A percentile compares a stretch with the other conserved stretches of the same genome.
phyloP scores from a whole-genome alignment of 2,329 filamentous ascomycete species.

The Iodosphaeria phyllophila region DNA sequence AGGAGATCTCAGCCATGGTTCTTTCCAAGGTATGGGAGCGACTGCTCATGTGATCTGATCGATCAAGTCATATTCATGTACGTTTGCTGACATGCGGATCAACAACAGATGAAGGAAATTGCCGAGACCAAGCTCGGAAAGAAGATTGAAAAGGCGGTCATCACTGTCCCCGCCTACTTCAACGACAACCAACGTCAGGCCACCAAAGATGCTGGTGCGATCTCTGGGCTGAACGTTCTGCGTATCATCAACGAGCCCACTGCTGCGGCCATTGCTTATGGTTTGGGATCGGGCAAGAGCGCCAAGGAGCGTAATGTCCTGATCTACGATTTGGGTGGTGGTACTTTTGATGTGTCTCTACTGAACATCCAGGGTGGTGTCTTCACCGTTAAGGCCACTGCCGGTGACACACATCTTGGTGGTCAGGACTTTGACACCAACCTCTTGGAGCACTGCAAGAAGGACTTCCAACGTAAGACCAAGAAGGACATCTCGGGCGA shows the following conservation, averaged over 20 bases:
- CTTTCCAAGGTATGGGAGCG: conserved; percentile 82
- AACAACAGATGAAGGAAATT: conserved; percentile 86
- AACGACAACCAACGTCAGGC: conserved; percentile 99
- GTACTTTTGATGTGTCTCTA: conserved; percentile 99
- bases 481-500: conserved; percentile 68
- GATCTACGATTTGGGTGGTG: conserved; percentile 99
- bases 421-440: conserved; percentile 94
- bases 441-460: conserved; percentile 91
- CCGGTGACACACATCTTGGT: conserved; percentile 93
- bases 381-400: conserved; percentile 96
- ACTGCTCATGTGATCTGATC: background rate
- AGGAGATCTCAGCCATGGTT: conserved; percentile 99
- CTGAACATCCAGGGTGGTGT: conserved; percentile 98
- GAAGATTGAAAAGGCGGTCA: conserved; percentile 97
- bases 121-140: conserved; percentile 96
- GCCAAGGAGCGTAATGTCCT: conserved; percentile 97
- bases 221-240: conserved; percentile 92
- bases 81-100: background rate
- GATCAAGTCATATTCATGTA: background rate
- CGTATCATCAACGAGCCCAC: conserved; percentile 99
- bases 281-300: conserved; percentile 85
- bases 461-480: conserved; percentile 72
- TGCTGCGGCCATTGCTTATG: conserved; percentile 94
- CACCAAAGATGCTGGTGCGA: conserved; percentile 98
- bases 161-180: conserved; percentile 99